Evolutionary conservation across 495 filamentous ascomycete genomes (phyloP), one percentile per base, ranked within the genome.

Genomic region (Tuber melanosporum): DNA sequence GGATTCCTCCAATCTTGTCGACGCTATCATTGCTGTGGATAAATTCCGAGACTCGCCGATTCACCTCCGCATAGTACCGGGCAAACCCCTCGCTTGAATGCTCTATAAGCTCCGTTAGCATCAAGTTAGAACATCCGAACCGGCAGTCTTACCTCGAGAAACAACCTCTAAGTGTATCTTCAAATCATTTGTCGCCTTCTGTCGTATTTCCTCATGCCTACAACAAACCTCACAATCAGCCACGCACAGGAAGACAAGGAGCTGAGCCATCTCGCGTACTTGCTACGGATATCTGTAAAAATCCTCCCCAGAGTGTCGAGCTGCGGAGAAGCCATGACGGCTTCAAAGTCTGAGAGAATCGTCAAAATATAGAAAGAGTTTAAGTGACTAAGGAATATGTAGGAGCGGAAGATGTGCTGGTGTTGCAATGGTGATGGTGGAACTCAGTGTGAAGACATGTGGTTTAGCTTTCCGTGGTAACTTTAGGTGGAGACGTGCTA

Each of bases 1-100:
- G 89, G 47, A 99, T 92, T 17, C 95, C 95, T 70, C 93, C 96
- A 78, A 97, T 91, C 73, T 93, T 90, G 78, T 98, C 95, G 81
- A 90, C 90, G 26, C 92, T 91, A 82, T 97, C 95, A 85, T 88
- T 90, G 76, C 94, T 92, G 80, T 93, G 92, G 71, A 93, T 89
- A 73, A 97, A 88, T 70, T 89, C 85, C 46, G 89, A 88, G 75
- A 93, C 90, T 36, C 89, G 87, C 78, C 87, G 85, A 79, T 89
- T 91, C 76, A 93, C 88, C 26, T 89, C 86, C 77, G 88, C 89
- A 83, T 92, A 92, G 83, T 89, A 91, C 71, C 89, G 87, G 45
- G 86, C 82, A 78, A 93, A 92, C 74, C 88, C 88, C 77, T 90
- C 89, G 32, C 89, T 86, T 7, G 89, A 86, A 78, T 90, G 89